Evolutionary conservation across 495 filamentous ascomycete species (phyloP), one percentile per base, ranked within the genome.

Genomic region (Xylaria longipes): DNA sequence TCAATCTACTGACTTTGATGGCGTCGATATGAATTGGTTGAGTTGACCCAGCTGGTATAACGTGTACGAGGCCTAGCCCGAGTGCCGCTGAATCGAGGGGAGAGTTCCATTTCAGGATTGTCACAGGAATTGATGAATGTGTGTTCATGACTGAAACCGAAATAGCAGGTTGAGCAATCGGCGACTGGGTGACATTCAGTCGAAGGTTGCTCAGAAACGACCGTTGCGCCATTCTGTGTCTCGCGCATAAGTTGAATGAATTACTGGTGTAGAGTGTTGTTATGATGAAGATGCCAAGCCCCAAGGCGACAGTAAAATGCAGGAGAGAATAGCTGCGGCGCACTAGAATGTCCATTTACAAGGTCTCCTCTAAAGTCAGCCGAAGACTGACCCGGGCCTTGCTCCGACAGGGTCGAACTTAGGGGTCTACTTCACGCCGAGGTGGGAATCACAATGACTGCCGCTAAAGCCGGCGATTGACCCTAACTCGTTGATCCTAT

Each of bases 101-200:
- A 12, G 58, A 62, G 58, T 62, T 41, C 58, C 58, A 62, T 62
- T 62, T 62, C 35, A 62, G 35, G 27, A 62, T 27, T 22, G 58
- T 62, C 33, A 62, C 58, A 9, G 57, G 35, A 43, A 5, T 39
- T 25, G 58, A 62, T 14, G 35, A 22, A 22, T 62, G 58, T 1
- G 58, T 62, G 9, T 62, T 62, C 35, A 37, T 62, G 14, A 62
- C 29, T 22, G 58, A 43, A 41, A 62, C 15, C 35, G 58, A 39
- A 25, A 62, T 62, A 62, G 58, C 20, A 27, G n/a, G 58, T 25
- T 11, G 35, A n/a, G 35, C 3, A 37, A 41, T 25, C 11, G 58
- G 8, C 9, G 58, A 62, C 15, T 39, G 35, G n/a, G 58, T 39
- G 35, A 62, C 11, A 14, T 39, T 37, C n/a, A 62, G 20, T 62